Conservation (phyloP, 169 alveolate species). For the Perkinsus marinus region DNA sequence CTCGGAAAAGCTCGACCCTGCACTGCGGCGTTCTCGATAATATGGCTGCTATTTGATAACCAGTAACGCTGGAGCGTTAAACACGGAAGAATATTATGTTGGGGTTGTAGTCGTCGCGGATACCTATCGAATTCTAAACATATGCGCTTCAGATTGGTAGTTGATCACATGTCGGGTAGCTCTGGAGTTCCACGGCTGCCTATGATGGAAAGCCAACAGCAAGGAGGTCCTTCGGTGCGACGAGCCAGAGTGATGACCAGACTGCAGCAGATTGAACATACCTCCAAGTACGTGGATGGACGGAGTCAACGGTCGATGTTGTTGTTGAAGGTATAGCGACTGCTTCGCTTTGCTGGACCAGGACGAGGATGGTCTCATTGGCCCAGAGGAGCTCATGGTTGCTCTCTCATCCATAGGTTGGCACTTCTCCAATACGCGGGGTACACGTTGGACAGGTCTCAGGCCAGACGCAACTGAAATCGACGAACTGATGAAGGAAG, state of each 20-base stretch:
- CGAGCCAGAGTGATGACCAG: neutral
- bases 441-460: neutral
- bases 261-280: neutral
- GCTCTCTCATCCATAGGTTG: neutral
- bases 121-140: no score
- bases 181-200: no score
- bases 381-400: neutral
- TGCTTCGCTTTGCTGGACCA: neutral
- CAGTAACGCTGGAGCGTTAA: no score
- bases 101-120: neutral
- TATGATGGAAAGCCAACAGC: neutral
- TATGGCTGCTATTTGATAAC: no score
- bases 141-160: no score
- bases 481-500: neutral
- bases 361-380: neutral
- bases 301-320: neutral
- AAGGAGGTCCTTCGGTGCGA: neutral
- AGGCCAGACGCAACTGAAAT: neutral
- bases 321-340: neutral
- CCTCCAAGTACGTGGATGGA: neutral
- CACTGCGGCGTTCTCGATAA: no score
- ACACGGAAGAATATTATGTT: no score
- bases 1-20: no score
- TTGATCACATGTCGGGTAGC: no score
- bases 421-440: neutral